Evolutionary conservation across 1,284 basidiomycete genomes (phyloP).

Genomic region (Xerocomus amazonicus): DNA sequence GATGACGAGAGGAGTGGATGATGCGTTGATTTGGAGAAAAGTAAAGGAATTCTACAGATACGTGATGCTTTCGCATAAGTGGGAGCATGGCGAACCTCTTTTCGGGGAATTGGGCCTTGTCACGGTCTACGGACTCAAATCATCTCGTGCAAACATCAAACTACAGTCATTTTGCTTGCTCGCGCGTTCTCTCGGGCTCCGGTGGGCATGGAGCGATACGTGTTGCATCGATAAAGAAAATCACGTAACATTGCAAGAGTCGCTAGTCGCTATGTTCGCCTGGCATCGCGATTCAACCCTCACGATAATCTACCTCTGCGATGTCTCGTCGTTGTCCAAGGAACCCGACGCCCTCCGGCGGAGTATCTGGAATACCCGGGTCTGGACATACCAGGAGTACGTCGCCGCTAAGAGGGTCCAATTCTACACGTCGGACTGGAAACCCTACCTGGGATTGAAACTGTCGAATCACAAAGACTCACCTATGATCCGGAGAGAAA

Average conservation of each 20-base stretch:
- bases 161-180: not conserved
- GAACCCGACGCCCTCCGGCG: too few relatives aligned
- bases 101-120: not conserved
- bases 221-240: not conserved
- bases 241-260: not conserved
- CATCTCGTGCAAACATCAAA: not conserved
- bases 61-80: slow-evolving; percentile 1
- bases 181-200: not conserved
- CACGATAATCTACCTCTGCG: too few relatives aligned
- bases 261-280: too few relatives aligned
- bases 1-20: not conserved
- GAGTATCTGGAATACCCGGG: too few relatives aligned
- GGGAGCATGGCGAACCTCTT: not conserved
- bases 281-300: not conserved
- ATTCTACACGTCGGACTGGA: too few relatives aligned
- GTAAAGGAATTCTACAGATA: not conserved
- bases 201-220: not conserved
- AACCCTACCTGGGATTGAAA: too few relatives aligned
- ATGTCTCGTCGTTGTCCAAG: too few relatives aligned
- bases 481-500: too few relatives aligned
- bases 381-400: too few relatives aligned
- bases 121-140: not conserved
- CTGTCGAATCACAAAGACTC: too few relatives aligned
- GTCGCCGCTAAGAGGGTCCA: too few relatives aligned
- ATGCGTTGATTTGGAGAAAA: not conserved